Evolutionary conservation across 163 green algal species (phyloP).

Genomic region (Chloromonas sp.): DNA sequence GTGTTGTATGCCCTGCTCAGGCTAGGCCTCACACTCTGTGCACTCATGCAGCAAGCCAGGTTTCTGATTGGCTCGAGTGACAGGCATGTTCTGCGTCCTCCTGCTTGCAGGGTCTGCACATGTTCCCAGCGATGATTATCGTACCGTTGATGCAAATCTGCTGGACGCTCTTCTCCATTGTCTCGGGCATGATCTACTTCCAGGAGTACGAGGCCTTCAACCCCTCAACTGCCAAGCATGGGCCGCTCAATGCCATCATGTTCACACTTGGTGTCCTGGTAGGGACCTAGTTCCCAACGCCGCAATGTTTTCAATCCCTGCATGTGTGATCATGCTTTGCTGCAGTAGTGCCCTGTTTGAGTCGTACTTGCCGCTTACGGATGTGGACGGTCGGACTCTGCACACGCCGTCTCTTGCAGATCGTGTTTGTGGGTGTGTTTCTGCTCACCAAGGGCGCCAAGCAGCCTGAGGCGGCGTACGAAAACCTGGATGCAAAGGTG

Average conservation of each 20-base stretch:
- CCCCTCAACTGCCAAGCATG: neutral
- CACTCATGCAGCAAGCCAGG: too few species aligned
- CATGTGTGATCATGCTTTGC: neutral
- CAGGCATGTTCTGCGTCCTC: too few species aligned
- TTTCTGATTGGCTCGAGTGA: too few species aligned
- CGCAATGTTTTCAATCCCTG: neutral
- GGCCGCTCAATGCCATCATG: conserved; percentile 51
- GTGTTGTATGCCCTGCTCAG: too few species aligned
- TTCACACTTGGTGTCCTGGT: conserved; percentile 64
- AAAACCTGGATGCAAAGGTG: conserved; percentile 1
- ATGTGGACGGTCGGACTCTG: neutral
- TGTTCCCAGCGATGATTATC: conserved; percentile 71
- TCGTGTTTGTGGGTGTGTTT: conserved; percentile 66
- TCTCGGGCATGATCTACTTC: conserved; percentile 75
- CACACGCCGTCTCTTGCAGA: conserved; percentile 20
- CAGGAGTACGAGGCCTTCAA: conserved; percentile 50
- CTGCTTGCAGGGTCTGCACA: conserved; percentile 37
- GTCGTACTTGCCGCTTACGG: neutral
- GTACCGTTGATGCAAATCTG: conserved; percentile 79
- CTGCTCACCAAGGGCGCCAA: conserved; percentile 52
- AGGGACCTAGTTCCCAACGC: neutral
- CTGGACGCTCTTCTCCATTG: conserved; percentile 81
- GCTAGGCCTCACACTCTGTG: too few species aligned
- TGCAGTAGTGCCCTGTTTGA: neutral
- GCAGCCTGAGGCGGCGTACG: conserved; percentile 10